Evolutionary conservation across 257 asterid genomes (phyloP), one percentile per base, ranked within the genome.

Genomic region (Ballota nigra): DNA sequence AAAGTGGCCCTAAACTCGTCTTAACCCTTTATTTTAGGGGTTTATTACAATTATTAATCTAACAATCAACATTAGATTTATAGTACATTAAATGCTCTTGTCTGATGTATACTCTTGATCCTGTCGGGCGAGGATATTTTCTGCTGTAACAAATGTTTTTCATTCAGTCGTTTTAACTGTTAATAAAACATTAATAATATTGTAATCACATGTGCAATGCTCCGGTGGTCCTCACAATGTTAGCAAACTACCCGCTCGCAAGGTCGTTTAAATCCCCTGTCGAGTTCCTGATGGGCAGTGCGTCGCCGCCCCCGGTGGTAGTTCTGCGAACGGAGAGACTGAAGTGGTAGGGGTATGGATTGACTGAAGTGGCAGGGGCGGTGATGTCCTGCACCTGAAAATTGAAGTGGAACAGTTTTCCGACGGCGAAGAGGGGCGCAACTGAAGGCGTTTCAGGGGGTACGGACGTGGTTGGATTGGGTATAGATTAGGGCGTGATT

Each of bases 181-280:
- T n/a, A n/a, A n/a, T n/a, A n/a, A n/a, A n/a, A n/a, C n/a, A n/a
- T n/a, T n/a, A n/a, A n/a, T n/a, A n/a, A n/a, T n/a, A n/a, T n/a
- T n/a, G n/a, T n/a, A n/a, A n/a, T 0, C 96, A 92, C 68, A 86
- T 89, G 96, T 83, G 98, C 52, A 96, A 96, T 22, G 98, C 98
- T 0, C 96, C 98, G 0, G 89, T 87, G 74, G 75, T 92, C 6
- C 87, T 92, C 3, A 81, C 80, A 59, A 92, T 92, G 96, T 3
- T 92, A 2, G 83, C 86, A 0, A 87, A 89, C 47, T 72, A 72
- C 8, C 83, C 88, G 0, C 3, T 15, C 0, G 84, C 79, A 0
- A 77, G 20, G 34, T 83, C 80, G 26, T 74, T 86, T 2, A 53
- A 79, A 4, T 18, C 33, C 53, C 86, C 87, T 0, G 90, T 92